Conservation (phyloP, 441 rosid genomes). For the Pelargonium citronellum region DNA sequence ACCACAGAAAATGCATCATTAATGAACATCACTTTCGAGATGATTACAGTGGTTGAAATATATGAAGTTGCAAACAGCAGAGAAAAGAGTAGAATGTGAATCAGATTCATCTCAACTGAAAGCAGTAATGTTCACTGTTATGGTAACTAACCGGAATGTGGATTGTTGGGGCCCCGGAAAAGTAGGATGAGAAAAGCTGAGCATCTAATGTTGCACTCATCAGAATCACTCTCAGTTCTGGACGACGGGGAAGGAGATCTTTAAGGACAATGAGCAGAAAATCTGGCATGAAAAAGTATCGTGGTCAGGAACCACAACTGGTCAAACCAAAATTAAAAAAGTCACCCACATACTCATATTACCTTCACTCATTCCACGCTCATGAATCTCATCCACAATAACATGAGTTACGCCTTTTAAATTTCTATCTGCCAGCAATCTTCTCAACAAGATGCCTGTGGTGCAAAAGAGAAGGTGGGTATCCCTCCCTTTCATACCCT, state of each 20-base stretch:
- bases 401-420: constrained; percentile 90
- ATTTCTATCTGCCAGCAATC: constrained; percentile 81
- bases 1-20: background rate
- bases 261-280: constrained; percentile 86
- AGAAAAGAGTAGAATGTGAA: constrained; percentile 13
- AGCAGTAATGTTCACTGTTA: background rate
- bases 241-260: constrained; percentile 94
- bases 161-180: constrained; percentile 79
- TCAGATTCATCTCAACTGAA: constrained; percentile 14
- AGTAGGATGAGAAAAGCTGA: constrained; percentile 81
- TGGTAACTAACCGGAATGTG: constrained; percentile 78
- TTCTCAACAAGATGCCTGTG: constrained; percentile 86
- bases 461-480: constrained; percentile 95
- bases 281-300: constrained; percentile 40
- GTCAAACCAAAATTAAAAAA: constrained; percentile 12
- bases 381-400: constrained; percentile 98
- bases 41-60: constrained; percentile 2
- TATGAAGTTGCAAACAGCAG: background rate
- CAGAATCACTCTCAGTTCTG: constrained; percentile 81
- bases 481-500: constrained; percentile 90
- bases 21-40: background rate
- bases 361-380: constrained; percentile 99
- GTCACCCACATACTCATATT: constrained; percentile 1
- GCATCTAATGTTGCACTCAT: constrained; percentile 99
- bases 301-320: constrained; percentile 7